Conservation (phyloP, 768 basidiomycete species). For the Tulasnella sp. region DNA sequence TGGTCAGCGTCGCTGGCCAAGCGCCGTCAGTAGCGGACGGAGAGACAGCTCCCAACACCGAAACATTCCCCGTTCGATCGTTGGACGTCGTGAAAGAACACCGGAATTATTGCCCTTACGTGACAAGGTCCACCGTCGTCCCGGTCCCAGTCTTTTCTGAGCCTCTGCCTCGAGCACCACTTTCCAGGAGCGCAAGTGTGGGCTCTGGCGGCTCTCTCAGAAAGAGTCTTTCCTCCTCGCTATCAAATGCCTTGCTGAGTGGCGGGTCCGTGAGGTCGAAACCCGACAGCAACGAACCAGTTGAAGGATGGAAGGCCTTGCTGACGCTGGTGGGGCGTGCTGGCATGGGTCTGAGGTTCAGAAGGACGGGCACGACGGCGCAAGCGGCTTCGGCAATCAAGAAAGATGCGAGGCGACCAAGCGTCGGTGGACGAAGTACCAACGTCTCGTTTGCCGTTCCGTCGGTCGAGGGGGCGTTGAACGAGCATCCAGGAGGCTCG, state of each 20-base stretch:
- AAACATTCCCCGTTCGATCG: conserved; percentile 40
- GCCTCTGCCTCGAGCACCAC: conserved; percentile 24
- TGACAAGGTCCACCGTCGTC: conserved; percentile 35
- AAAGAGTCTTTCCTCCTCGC: conserved; percentile 23
- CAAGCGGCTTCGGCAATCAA: conserved; percentile 4
- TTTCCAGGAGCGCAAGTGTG: conserved; percentile 19
- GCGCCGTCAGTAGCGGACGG: neutral
- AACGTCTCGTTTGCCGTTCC: conserved; percentile 23
- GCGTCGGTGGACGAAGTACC: conserved; percentile 14
- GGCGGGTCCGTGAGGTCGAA: conserved; percentile 37
- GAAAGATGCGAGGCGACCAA: conserved; percentile 11
- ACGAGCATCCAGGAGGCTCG: conserved; percentile 34
- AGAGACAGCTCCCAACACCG: conserved; percentile 33
- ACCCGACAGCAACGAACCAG: conserved; percentile 21
- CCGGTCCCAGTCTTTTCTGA: conserved; percentile 26
- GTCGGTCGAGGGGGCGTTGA: conserved; percentile 27
- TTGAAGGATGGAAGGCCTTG: conserved; percentile 83
- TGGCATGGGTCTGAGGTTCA: conserved; percentile 56
- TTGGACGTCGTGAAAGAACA: conserved; percentile 79
- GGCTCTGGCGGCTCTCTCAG: conserved; percentile 23
- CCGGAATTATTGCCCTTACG: conserved; percentile 81
- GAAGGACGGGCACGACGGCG: conserved; percentile 30
- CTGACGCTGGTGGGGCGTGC: conserved; percentile 62
- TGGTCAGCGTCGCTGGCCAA: neutral
- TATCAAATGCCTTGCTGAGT: conserved; percentile 34